Evolutionary conservation across 352 stramenopile species (phyloP), one percentile per base, ranked within the genome.

Genomic region (Globisporangium viniferum): DNA sequence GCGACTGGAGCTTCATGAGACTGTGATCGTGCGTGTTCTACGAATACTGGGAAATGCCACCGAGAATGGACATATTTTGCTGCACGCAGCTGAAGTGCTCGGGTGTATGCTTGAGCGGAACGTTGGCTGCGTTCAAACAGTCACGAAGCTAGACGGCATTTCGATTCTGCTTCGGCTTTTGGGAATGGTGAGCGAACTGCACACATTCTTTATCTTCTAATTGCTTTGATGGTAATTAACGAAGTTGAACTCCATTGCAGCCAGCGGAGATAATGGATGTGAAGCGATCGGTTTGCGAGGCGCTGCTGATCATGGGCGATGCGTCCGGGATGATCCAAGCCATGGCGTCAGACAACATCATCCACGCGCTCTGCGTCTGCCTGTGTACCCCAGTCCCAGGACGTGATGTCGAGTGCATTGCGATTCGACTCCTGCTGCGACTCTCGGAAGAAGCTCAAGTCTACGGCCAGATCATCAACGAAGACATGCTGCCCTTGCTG

Each of bases 381-480:
- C 63, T 90, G 36, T 62, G 71, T 10, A 39, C 68, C 27, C 68
- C 71, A 4, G 53, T 60, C 0, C 61, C 68, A 9, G 56, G 31
- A 5, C 71, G 71, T 8, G 70, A 80, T 27, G 59, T 86, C 24
- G 78, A 88, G 12, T 44, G 64, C 48, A n/a, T 66, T 36, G 76
- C 73, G 0, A 58, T 85, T 10, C 64, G 65, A 27, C 67, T 92
- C 12, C 29, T 92, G 33, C n/a, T 71, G 18, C 74, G 73, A 2
- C 57, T 89, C 2, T 69, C 70, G 12, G 64, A 69, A n/a, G 68
- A 83, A 35, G 68, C 79, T 10, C 72, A 73, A 44, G 77, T 89
- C 0, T 83, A 85, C 29, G 81, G 77, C 0, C 79, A 89, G 59
- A 77, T 92, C 31, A 73, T 92, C 48, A 75, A 89, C 54, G 77